Evolutionary conservation across 192 early-diverging fungal species (phyloP), one percentile per base, ranked within the genome.

Genomic region (Coemansia javaensis): DNA sequence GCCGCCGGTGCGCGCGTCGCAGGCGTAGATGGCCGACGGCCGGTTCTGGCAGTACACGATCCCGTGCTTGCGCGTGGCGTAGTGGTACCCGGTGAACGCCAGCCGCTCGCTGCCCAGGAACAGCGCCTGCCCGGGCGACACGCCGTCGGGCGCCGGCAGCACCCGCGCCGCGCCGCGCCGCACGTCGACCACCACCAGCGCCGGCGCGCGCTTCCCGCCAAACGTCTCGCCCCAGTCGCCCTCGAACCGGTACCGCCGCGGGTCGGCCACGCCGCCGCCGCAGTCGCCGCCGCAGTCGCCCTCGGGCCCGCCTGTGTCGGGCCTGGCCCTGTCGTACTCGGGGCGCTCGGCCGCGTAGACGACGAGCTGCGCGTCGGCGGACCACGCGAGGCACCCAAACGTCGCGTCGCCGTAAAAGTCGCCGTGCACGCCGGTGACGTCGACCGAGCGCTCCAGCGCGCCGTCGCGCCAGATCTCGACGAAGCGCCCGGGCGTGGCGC

Each of bases 171-270:
- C 32, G n/a, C 41, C 53, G 36, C 49, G 50, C 12, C 40, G 32
- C 2, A 89, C 43, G 38, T 82, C 67, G 31, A 85, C 43, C 27
- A 82, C 44, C 6, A 85, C 69, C 11, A 88, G 60, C 2, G 44
- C 52, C 0, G 85, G 78, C 7, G 76, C 59, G 0, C 73, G 57
- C 54, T 82, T 85, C 25, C 84, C 83, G 30, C 32, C 63, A 36
- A 83, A 83, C 4, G 76, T 74, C 63, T 90, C 88, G 7, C 88
- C 88, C 80, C 80, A 86, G 51, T 85, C 85, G 15, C 78, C 72
- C 14, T 66, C 75, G 47, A 73, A 75, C 32, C 55, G 60, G 46
- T 71, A 84, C 40, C 72, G 43, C 15, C 69, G 56, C 20, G 69
- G 53, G 21, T 73, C 63, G 4, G 63, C 63, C 3, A 61, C 36